Conservation (phyloP, 768 basidiomycete species). For the Cyclocybe aegerita region DNA sequence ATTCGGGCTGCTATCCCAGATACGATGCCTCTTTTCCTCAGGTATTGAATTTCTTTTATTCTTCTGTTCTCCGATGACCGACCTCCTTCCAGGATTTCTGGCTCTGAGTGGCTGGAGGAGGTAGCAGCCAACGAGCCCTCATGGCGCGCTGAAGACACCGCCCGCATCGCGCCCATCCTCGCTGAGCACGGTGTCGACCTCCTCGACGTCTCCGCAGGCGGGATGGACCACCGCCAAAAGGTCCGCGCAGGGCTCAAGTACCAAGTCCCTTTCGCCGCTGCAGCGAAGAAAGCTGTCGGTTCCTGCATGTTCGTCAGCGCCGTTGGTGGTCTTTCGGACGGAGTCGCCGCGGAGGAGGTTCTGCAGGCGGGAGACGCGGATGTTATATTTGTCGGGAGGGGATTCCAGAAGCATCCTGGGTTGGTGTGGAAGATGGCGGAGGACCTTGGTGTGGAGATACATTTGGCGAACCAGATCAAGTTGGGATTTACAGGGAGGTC, state of each 20-base stretch:
- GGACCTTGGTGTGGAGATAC: not conserved
- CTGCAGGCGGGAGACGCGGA: constrained; percentile 61
- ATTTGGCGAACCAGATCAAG: not conserved
- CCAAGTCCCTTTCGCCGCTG: constrained; percentile 57
- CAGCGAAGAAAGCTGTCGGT: constrained; percentile 45
- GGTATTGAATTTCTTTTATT: constrained; percentile 33
- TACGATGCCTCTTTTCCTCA: constrained; percentile 69
- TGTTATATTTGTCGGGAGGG: constrained; percentile 33
- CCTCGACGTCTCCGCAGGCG: constrained; percentile 71
- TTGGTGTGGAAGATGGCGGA: constrained; percentile 1
- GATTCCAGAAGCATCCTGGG: not conserved
- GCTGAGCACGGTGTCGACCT: constrained; percentile 70
- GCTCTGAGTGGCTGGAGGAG: constrained; percentile 71
- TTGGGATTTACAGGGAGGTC: not conserved
- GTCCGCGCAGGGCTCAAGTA: constrained; percentile 37
- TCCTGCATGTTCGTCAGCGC: constrained; percentile 41
- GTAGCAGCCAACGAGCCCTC: constrained; percentile 55
- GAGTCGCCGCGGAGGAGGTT: constrained; percentile 55
- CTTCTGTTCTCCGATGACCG: not conserved
- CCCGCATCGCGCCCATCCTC: constrained; percentile 58
- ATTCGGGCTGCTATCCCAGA: constrained; percentile 59
- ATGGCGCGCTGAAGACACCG: constrained; percentile 72
- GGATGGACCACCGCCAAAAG: constrained; percentile 46
- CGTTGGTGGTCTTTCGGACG: constrained; percentile 56
- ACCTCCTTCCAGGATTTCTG: constrained; percentile 51